Conservation (phyloP, 2,329 filamentous ascomycete genomes). For the Phialophora expanda region DNA sequence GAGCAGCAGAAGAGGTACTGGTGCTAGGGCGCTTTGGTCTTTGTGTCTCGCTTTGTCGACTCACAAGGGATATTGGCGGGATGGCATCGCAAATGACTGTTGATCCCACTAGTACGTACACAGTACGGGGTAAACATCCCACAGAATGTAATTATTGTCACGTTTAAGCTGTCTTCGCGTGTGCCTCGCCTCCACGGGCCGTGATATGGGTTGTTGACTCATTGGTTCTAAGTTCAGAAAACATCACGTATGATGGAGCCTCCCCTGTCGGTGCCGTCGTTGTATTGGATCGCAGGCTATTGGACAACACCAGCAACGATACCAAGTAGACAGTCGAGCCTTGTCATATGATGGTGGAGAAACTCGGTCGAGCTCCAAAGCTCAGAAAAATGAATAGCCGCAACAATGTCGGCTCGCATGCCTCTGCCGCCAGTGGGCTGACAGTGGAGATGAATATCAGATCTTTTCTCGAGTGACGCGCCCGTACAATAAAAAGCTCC, state of each 20-base stretch:
- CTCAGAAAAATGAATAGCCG: conserved; percentile 14
- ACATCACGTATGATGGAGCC: neutral
- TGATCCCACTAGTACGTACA: neutral
- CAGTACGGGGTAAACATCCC: neutral
- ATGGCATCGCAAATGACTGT: neutral
- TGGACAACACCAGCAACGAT: neutral
- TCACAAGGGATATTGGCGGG: neutral
- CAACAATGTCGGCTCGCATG: neutral
- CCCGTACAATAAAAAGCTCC: conserved; percentile 1
- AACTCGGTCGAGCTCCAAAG: conserved; percentile 4
- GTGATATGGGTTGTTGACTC: neutral
- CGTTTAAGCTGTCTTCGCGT: neutral
- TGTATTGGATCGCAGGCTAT: neutral
- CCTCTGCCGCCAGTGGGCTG: conserved; percentile 15
- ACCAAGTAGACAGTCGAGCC: neutral
- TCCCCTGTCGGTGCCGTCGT: neutral
- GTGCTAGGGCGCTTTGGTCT: neutral
- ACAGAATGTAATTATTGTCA: neutral
- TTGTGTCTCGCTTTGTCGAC: conserved; percentile 19
- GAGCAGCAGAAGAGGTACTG: conserved; percentile 11
- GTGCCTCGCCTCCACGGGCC: neutral
- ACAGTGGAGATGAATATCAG: conserved; percentile 6
- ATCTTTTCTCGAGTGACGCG: neutral
- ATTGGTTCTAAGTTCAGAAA: neutral
- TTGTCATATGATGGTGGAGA: conserved; percentile 17